Conservation (phyloP, 345 rosid genomes). For the Dipteronia dyeriana region DNA sequence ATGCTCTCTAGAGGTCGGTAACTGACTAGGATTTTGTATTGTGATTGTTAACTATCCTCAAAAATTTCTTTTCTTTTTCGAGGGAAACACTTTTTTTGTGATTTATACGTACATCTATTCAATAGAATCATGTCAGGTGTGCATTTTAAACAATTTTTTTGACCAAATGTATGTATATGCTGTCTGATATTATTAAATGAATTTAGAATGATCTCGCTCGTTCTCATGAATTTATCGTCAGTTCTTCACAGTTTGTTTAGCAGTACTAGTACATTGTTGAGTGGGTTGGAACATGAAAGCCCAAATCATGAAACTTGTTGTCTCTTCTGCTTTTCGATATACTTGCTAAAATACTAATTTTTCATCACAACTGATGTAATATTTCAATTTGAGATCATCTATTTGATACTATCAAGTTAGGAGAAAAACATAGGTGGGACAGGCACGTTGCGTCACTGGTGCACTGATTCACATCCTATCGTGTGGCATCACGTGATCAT, state of each 20-base stretch:
- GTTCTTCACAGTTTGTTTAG: background rate
- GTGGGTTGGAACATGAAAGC: conserved; percentile 1
- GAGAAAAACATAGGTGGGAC: no score
- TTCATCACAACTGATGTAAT: no score
- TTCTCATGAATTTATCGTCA: background rate
- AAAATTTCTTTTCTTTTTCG: background rate
- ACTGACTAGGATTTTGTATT: background rate
- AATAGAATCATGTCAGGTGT: background rate
- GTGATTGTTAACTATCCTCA: background rate
- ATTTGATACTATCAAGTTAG: no score
- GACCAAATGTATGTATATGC: no score
- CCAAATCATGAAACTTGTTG: background rate
- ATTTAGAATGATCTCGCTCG: background rate
- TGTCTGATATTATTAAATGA: background rate
- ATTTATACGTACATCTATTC: background rate
- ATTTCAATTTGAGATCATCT: no score
- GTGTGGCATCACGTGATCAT: no score
- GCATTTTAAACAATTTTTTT: background rate
- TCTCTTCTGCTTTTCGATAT: no score
- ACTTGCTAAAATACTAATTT: no score
- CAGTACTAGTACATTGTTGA: background rate
- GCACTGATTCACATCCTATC: no score
- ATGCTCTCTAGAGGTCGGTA: background rate
- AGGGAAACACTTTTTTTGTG: no score
- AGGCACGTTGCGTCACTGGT: no score